Evolutionary conservation across 106 monocot species (phyloP).

Genomic region (Gastrodia elata): DNA sequence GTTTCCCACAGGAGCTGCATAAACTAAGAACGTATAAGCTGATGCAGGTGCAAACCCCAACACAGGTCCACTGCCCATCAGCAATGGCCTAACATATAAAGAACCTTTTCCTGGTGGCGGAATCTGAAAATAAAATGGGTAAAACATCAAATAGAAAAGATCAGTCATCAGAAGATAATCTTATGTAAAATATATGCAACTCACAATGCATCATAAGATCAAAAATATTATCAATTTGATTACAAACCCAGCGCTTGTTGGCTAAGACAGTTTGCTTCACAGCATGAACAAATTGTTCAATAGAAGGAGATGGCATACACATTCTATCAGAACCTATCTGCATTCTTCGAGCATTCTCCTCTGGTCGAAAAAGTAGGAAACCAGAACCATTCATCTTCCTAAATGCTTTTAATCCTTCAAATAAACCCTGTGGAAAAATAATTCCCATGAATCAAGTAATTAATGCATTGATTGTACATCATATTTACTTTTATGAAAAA

Average conservation of each 20-base stretch:
- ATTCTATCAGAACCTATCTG: constrained; percentile 43
- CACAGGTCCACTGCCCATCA: constrained; percentile 45
- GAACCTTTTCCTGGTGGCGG: constrained; percentile 56
- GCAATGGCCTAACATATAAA: constrained; percentile 49
- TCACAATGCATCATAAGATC: not conserved
- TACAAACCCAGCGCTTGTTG: constrained; percentile 50
- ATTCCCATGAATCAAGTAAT: not conserved
- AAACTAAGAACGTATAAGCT: constrained; percentile 44
- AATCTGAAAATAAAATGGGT: constrained; percentile 15
- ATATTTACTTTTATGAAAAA: too few species aligned
- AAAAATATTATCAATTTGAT: not conserved
- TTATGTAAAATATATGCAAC: not conserved
- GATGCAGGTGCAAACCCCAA: constrained; percentile 47
- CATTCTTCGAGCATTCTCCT: constrained; percentile 44
- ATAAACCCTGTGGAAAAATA: constrained; percentile 27
- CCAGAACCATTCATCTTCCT: constrained; percentile 27
- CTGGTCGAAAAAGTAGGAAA: constrained; percentile 39
- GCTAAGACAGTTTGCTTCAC: constrained; percentile 40
- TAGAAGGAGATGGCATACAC: constrained; percentile 51
- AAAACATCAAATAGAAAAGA: not conserved
- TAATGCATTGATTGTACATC: not conserved
- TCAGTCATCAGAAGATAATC: not conserved
- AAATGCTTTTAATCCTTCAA: constrained; percentile 56
- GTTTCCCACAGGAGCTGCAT: constrained; percentile 50
- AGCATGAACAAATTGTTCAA: constrained; percentile 44